Evolutionary conservation across 345 rosid genomes (phyloP).

Genomic region (Toxicodendron radicans): DNA sequence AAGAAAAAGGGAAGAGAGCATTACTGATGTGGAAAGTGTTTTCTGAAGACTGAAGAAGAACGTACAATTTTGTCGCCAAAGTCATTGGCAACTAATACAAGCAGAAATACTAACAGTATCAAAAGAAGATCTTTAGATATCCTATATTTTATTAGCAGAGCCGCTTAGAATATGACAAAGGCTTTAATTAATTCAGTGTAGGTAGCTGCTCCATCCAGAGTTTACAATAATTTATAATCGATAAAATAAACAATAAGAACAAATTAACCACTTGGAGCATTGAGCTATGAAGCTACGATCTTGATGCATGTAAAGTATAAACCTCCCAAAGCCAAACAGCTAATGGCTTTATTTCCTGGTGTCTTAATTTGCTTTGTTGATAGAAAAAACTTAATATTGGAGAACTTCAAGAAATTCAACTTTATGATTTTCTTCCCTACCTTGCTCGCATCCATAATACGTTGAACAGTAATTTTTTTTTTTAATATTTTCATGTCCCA

Average conservation of each 20-base stretch:
- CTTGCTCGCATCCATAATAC: neutral
- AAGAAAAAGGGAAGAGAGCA: neutral
- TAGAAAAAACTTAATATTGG: neutral
- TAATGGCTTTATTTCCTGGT: too few relatives aligned
- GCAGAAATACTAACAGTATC: conserved; percentile 25
- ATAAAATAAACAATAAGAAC: neutral
- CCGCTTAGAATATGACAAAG: neutral
- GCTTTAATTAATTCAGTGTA: neutral
- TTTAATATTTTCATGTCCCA: too few relatives aligned
- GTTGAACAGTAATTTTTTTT: too few relatives aligned
- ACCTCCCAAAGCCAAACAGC: too few relatives aligned
- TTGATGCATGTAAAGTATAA: neutral
- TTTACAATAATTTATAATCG: neutral
- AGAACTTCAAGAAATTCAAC: neutral
- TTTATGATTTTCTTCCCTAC: neutral
- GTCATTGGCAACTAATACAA: conserved; percentile 8
- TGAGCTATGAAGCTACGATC: neutral
- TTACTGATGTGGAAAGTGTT: neutral
- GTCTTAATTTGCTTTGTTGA: too few relatives aligned
- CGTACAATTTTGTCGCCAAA: neutral
- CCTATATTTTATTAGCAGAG: conserved; percentile 3
- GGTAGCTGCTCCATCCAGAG: conserved; percentile 8
- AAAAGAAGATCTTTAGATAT: neutral
- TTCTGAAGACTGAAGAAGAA: neutral
- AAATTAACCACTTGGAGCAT: neutral